Conservation (phyloP, 2,329 filamentous ascomycete genomes). For the Elsinoe ampelina region DNA sequence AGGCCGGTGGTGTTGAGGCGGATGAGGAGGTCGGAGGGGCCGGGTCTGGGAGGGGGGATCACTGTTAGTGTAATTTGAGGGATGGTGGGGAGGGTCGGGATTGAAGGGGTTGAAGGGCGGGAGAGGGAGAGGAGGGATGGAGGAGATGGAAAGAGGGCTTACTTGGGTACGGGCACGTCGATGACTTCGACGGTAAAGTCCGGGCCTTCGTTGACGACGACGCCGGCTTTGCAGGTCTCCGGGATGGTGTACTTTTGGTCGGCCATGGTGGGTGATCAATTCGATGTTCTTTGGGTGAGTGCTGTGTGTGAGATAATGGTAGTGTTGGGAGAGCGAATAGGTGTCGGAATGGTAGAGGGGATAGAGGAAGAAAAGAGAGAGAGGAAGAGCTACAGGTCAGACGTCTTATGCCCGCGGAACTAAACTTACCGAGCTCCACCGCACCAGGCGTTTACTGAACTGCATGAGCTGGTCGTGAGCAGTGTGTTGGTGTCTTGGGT, state of each 20-base stretch:
- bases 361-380: not conserved
- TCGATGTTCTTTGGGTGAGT: not conserved
- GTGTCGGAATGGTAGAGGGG: not conserved
- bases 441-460: not conserved
- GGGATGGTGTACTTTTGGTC: conserved; percentile 31
- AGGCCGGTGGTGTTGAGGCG: conserved; percentile 50
- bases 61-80: too few species aligned
- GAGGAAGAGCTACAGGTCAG: not conserved
- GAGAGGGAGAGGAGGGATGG: not conserved
- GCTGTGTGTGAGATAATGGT: not conserved
- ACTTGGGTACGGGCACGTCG: conserved; percentile 41
- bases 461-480: not conserved
- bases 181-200: conserved; percentile 41
- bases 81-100: not conserved
- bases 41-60: conserved; percentile 25
- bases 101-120: too few species aligned
- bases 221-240: conserved; percentile 42
- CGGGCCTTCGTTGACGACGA: conserved; percentile 43
- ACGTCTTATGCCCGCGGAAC: not conserved
- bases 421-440: not conserved
- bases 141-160: not conserved
- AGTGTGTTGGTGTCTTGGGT: not conserved
- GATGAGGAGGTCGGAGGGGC: conserved; percentile 47
- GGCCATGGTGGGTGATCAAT: not conserved
- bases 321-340: not conserved